Conservation (phyloP, 2,329 filamentous ascomycete genomes). For the Dactylella cylindrospora region DNA sequence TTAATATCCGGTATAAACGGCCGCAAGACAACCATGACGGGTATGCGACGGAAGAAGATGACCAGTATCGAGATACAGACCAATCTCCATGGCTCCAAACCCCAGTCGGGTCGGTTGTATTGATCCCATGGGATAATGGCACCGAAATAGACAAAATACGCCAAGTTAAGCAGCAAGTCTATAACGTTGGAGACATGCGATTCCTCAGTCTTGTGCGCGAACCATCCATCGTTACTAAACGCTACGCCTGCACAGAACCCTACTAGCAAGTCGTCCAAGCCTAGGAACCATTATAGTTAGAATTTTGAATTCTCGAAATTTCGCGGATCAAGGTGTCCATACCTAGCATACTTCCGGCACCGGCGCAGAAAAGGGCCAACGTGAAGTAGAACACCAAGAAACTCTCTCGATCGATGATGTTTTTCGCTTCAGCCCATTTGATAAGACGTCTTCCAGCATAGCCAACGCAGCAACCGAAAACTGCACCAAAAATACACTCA, state of each 20-base stretch:
- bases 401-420: constrained; percentile 91
- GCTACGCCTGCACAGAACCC: constrained; percentile 92
- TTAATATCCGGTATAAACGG: constrained; percentile 95
- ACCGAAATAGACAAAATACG: constrained; percentile 97
- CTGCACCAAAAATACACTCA: constrained; percentile 88
- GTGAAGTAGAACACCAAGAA: constrained; percentile 99
- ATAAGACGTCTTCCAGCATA: constrained; percentile 90
- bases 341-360: constrained; percentile 81
- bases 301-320: neutral
- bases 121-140: constrained; percentile 95
- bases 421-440: constrained; percentile 77
- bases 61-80: constrained; percentile 93
- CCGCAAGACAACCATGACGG: constrained; percentile 88
- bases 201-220: constrained; percentile 95
- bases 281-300: neutral
- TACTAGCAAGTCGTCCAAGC: constrained; percentile 88
- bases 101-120: constrained; percentile 74
- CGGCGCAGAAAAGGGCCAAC: constrained; percentile 90
- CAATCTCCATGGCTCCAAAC: constrained; percentile 81
- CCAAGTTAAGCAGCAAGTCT: constrained; percentile 91
- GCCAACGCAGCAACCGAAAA: constrained; percentile 84
- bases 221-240: constrained; percentile 99
- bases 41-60: constrained; percentile 91
- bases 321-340: neutral
- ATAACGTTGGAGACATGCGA: constrained; percentile 99